These are phyloP conservation scores for Neurospora pannonica DNA, from an alignment of 495 filamentous ascomycete species.

Conservation along the genomic window DNA sequence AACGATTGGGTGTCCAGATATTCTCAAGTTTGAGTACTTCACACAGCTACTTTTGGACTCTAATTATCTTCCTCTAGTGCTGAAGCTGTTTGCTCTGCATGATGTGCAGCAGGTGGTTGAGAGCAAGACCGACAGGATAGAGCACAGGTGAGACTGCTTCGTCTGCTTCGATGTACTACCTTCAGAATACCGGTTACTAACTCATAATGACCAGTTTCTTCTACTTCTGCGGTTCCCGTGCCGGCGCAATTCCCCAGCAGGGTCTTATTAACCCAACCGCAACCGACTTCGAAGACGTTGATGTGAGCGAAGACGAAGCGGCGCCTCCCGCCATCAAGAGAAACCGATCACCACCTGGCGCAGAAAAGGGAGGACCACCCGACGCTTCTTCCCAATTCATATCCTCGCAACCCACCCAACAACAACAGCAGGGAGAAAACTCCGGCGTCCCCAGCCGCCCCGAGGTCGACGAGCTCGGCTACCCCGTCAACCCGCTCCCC, in stretches of 20 bases:
- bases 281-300: slow-evolving; percentile 23
- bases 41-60: slow-evolving; percentile 87
- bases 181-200: background rate
- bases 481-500: slow-evolving; percentile 53
- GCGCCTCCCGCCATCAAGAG: slow-evolving; percentile 70
- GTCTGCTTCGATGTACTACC: background rate
- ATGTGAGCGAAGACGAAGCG: slow-evolving; percentile 58
- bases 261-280: slow-evolving; percentile 13
- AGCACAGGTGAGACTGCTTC: slow-evolving; percentile 54
- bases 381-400: background rate
- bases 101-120: slow-evolving; percentile 85
- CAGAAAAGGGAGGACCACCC: slow-evolving; percentile 1
- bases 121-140: slow-evolving; percentile 70
- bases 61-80: slow-evolving; percentile 82
- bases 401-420: background rate
- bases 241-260: slow-evolving; percentile 19
- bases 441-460: slow-evolving; percentile 48
- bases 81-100: slow-evolving; percentile 88
- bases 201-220: slow-evolving; percentile 59
- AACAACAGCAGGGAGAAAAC: slow-evolving; percentile 31
- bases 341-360: slow-evolving; percentile 35
- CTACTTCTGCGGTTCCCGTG: slow-evolving; percentile 61
- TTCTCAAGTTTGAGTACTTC: slow-evolving; percentile 92
- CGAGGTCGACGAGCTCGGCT: slow-evolving; percentile 83
- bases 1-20: slow-evolving; percentile 48